phyloP scores from a whole-genome alignment of 73 alveolate species.

The Tetrahymena borealis region DNA sequence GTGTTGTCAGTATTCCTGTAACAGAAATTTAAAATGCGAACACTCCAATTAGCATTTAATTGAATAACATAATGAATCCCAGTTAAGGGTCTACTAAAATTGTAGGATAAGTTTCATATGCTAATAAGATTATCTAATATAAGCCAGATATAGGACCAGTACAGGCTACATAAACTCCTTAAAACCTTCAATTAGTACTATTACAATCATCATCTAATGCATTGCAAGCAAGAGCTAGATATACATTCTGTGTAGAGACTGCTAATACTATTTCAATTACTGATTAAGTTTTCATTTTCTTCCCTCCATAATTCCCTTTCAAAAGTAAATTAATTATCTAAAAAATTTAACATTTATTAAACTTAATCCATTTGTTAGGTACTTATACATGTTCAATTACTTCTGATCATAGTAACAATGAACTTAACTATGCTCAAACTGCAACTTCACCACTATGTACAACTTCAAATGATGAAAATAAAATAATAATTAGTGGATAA shows the following conservation, averaged over 20 bases:
- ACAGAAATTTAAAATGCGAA: not conserved
- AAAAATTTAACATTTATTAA: not conserved
- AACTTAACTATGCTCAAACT: constrained; percentile 15
- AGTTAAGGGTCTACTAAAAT: constrained; percentile 5
- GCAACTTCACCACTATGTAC: constrained; percentile 26
- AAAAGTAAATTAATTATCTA: not conserved
- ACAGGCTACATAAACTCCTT: constrained; percentile 15
- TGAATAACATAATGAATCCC: constrained; percentile 11
- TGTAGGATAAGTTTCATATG: constrained; percentile 17
- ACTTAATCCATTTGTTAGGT: not conserved
- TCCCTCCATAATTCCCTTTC: constrained; percentile 12
- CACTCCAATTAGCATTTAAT: not conserved
- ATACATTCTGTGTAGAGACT: constrained; percentile 25
- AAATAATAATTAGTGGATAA: constrained; percentile 1
- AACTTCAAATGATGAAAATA: constrained; percentile 14
- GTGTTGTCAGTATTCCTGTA: not conserved
- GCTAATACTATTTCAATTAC: constrained; percentile 6
- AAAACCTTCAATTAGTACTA: not conserved
- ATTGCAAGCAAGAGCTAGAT: constrained; percentile 16
- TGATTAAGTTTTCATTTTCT: constrained; percentile 18
- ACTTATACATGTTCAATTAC: constrained; percentile 10
- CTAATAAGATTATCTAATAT: not conserved
- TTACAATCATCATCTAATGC: not conserved
- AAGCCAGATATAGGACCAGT: constrained; percentile 22
- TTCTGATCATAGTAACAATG: constrained; percentile 6